Base-by-base conservation (phyloP, 192 early-diverging fungal genomes). In the Backusella circina region DNA sequence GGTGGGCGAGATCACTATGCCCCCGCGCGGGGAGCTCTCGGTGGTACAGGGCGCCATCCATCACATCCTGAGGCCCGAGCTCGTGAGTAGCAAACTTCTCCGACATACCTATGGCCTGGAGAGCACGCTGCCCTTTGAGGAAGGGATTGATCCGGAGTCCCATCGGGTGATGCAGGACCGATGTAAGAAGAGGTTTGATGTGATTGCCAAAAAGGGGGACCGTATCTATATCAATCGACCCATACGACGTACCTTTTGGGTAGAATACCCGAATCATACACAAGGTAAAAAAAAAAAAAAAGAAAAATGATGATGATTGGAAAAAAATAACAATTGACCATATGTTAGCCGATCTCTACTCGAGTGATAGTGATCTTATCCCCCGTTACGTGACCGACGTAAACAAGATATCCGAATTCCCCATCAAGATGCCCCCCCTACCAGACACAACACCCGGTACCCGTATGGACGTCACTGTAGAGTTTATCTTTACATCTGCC, bases 1-100 rank as follows among this genome's bases (percentile, higher is more conserved):
- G 44, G 77, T 86, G 4, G 35, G 37, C 0, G 77, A 72, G 21
- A 81, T 86, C 26, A 76, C 76, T 9, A 76, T 82, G 21, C 85
- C 87, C 18, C 81, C 80, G 44, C 79, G 78, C 37, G 80, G 82
- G 8, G 85, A 85, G n/a, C 41, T 86, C 32, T 82, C 87, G 39
- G 82, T 88, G 35, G 78, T 83, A 12, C 85, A 82, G 71, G 87
- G 87, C 9, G 87, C 87, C 10, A 84, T 88, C 37, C 75, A 79
- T 41, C 81, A 82, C 6, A 82, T 79, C 2, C 6, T 85, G 21
- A 73, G 75, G 13, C 82, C 82, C 16, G 41, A 72, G 16, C 74
- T 72, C 3, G 81, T 87, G 0, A 78, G 78, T 16, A 78, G 74
- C 2, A 81, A 82, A 51, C 70, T 86, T 38, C 67, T 80, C 18